These are phyloP conservation scores for Chenopodium quinoa DNA, from an alignment of 148 eudicot genomes.

Conservation along the genomic window DNA sequence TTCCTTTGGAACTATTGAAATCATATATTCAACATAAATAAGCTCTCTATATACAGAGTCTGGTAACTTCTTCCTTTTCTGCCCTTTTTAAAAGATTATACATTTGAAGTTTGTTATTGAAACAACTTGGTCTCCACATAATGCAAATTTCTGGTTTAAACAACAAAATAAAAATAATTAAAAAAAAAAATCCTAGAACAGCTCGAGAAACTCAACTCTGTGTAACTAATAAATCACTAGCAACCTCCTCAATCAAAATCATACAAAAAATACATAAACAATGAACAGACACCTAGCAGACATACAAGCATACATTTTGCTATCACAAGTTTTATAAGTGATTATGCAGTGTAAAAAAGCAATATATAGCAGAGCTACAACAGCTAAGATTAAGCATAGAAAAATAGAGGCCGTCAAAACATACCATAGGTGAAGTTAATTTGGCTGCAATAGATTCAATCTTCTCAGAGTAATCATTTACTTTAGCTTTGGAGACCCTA, in stretches of 20 bases:
- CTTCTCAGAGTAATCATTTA: slow-evolving; percentile 85
- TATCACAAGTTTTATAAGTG: not conserved
- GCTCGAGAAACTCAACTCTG: too few relatives aligned
- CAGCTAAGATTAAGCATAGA: not conserved
- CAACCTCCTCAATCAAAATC: not conserved
- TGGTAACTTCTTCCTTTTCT: not conserved
- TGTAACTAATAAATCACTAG: not conserved
- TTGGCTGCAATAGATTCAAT: slow-evolving; percentile 79
- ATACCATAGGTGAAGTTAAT: slow-evolving; percentile 54
- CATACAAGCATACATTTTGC: not conserved
- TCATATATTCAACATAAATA: not conserved
- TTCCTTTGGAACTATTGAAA: not conserved
- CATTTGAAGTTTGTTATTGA: not conserved
- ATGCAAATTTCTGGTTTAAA: too few relatives aligned
- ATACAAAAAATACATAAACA: not conserved
- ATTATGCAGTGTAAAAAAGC: not conserved
- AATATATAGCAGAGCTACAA: not conserved
- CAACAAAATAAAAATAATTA: too few relatives aligned
- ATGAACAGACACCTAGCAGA: not conserved
- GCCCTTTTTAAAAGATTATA: too few relatives aligned
- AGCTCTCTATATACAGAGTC: not conserved
- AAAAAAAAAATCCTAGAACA: too few relatives aligned
- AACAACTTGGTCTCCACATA: not conserved
- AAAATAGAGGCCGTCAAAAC: slow-evolving; percentile 18
- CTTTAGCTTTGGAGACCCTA: slow-evolving; percentile 71